Evolutionary conservation across 2,329 filamentous ascomycete genomes (phyloP), one percentile per base, ranked within the genome.

Genomic region (Plectosphaerella cucumerina): DNA sequence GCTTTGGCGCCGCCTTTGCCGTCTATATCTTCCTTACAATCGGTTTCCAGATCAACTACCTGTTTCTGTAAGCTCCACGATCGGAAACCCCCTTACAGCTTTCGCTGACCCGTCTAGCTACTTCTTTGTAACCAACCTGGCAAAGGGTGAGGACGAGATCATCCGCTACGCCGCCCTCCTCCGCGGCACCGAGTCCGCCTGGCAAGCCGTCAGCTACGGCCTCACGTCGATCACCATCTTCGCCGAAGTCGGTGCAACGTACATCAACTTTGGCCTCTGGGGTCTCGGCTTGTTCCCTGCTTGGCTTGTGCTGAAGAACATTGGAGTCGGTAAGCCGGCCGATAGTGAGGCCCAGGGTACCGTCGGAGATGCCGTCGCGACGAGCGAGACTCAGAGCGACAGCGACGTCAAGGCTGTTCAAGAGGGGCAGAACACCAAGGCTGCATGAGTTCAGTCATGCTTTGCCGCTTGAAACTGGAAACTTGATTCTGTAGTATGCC

Each of bases 161-260:
- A 79, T 90, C 42, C 78, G 86, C 1, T 84, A 86, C 59, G 80
- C 86, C 0, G 85, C 84, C 1, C 66, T 90, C 12, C 70, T 90
- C 3, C 75, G 86, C 50, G 87, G 84, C 1, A 87, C 84, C 0
- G 86, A 90, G 65, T 88, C 84, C 1, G 87, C 84, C 0, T 86
- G 84, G 70, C 87, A 90, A 62, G 86, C 86, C 6, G 68, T 90
- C 15, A 87, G 84, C 59, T 90, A 90, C 53, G 87, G 86, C 0
- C 65, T 89, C 1, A 80, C 78, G 9, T 84, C 82, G 3, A 57
- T 89, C 10, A 68, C 71, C 0, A 63, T 87, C 6, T 85, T 90
- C 63, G 85, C 79, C 2, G 70, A 84, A 47, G 76, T 87, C 3
- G 86, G 85, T 3, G 82, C 75, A 15, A 75, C 88, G 0, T 90